Evolutionary conservation across 2,329 filamentous ascomycete genomes (phyloP), one percentile per base, ranked within the genome.

Genomic region (Beauveria pseudobassiana): DNA sequence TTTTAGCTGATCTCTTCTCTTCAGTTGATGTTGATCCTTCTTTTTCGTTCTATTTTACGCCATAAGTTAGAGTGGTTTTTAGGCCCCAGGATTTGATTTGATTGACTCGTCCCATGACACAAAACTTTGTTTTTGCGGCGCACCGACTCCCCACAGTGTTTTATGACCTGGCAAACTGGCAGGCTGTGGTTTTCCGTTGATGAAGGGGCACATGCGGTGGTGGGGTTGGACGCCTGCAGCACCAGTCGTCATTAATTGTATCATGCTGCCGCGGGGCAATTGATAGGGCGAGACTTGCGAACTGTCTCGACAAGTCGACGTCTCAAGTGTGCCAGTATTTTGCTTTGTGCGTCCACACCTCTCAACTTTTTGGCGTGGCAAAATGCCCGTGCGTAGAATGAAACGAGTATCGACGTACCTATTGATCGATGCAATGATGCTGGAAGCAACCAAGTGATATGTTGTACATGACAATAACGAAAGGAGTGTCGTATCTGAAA

Each of bases 131-230:
- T 59, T 60, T 53, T 48, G 49, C 38, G 42, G 49, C 49, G 57
- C 57, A 60, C 24, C 57, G 57, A 59, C 48, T 60, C 49, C 57
- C 57, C 57, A 60, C 57, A 53, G 12, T 46, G 57, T 53, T 53
- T 46, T 34, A 60, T 60, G 28, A 46, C 57, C 18, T 53, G 57
- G 48, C 42, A 18, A 49, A 53, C 34, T 14, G 34, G 34, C 34
- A 38, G 57, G 49, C 57, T 52, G 30, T 38, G 28, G 26, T 16
- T 20, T 53, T 42, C 14, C 28, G 2, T n/a, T 34, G 24, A 43
- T 50, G n/a, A 52, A 59, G 57, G 57, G 57, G 48, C 26, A 53
- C 38, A 34, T 46, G 57, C 49, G n/a, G 40, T 10, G 49, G 57
- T 46, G 49, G 49, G 40, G 57, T 24, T 16, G 43, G 8, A 14